Base-by-base conservation (phyloP, 768 basidiomycete genomes). In the Kwoniella botswanensis region DNA sequence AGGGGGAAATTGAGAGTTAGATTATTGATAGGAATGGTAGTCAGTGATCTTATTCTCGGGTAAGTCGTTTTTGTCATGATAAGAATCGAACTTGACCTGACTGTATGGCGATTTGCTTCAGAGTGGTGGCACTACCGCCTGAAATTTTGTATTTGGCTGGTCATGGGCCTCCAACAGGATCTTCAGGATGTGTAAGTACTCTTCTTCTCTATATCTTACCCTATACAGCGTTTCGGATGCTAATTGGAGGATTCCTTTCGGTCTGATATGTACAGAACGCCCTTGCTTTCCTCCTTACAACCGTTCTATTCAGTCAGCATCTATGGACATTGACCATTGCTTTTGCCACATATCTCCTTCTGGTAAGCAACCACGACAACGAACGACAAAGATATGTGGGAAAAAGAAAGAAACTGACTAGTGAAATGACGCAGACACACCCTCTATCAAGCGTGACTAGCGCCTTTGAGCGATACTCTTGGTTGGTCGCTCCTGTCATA, bases 321-420 rank as follows among this genome's bases (percentile, higher is more conserved):
- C 66, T 83, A 2, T 83, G 80, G 80, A 83, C 82, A 24, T 35
- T 82, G 52, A 54, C 62, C n/a, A 81, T 82, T 13, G 82, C 82
- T 11, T 59, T 83, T 15, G 76, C 81, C 3, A 83, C 82, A 11
- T 81, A 70, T 44, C 71, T 79, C 29, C 74, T 83, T 18, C 69
- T 83, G 10, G 82, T 83, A 53, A 63, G n/a, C n/a, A n/a, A n/a
- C n/a, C n/a, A n/a, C n/a, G n/a, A n/a, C n/a, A n/a, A n/a, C n/a
- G n/a, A n/a, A n/a, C n/a, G n/a, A n/a, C n/a, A n/a, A n/a, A n/a
- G n/a, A n/a, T n/a, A n/a, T n/a, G n/a, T n/a, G n/a, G n/a, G n/a
- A n/a, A n/a, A n/a, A n/a, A n/a, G n/a, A n/a, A n/a, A n/a, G n/a
- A n/a, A n/a, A n/a, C n/a, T n/a, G n/a, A n/a, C n/a, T n/a, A n/a